Evolutionary conservation across 768 basidiomycete species (phyloP).

Genomic region (Mycena polygramma): DNA sequence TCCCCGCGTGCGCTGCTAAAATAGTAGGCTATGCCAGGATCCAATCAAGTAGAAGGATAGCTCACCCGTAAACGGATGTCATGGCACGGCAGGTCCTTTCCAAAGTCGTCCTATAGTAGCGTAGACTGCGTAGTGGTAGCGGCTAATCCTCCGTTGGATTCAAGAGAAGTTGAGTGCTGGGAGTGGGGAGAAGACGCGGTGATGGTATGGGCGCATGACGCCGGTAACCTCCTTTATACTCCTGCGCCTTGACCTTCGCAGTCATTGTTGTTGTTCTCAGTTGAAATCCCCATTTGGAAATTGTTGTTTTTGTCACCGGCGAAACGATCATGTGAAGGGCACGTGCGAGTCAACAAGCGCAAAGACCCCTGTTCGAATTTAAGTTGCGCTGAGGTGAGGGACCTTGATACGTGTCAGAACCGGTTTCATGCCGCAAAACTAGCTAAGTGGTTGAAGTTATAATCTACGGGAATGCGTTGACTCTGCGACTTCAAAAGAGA

Average conservation of each 20-base stretch:
- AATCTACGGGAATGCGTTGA: too few species aligned
- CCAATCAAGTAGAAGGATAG: neutral
- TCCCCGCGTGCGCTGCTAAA: neutral
- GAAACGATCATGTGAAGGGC: conserved; percentile 3
- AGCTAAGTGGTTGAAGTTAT: too few species aligned
- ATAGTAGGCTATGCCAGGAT: neutral
- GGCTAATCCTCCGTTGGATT: too few species aligned
- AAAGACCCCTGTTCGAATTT: too few species aligned
- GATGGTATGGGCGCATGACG: neutral
- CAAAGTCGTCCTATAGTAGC: too few species aligned
- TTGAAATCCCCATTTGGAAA: conserved; percentile 13
- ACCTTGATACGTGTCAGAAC: too few species aligned
- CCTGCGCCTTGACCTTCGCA: conserved; percentile 18
- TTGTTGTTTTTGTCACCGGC: conserved; percentile 4
- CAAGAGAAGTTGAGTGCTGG: too few species aligned
- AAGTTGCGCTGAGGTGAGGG: too few species aligned
- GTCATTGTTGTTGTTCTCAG: conserved; percentile 14
- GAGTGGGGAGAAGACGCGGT: too few species aligned
- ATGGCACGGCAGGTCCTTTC: neutral
- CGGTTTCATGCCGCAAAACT: too few species aligned
- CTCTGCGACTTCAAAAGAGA: conserved; percentile 2
- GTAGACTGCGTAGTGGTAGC: too few species aligned
- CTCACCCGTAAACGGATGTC: neutral
- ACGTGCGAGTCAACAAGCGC: too few species aligned
- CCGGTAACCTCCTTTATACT: conserved; percentile 16